Conservation (phyloP, 2,329 filamentous ascomycete genomes). For the Fusarium sp. region DNA sequence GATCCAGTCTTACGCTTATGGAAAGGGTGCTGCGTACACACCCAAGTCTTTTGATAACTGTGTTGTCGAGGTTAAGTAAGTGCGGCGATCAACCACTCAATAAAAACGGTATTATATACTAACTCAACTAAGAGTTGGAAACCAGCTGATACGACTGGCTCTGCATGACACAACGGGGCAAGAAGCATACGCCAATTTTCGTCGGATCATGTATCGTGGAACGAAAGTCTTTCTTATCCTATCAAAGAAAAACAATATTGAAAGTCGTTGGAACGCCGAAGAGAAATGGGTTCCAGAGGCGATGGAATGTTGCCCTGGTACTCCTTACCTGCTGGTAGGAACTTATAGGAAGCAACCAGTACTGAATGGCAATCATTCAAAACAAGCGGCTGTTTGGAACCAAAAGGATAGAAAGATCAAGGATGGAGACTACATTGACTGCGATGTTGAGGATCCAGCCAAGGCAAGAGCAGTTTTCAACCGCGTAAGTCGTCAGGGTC, state of each 20-base stretch:
- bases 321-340: background rate
- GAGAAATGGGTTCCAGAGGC: slow-evolving; percentile 11
- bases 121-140: background rate
- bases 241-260: background rate
- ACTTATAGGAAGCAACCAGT: slow-evolving; percentile 1
- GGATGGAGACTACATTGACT: background rate
- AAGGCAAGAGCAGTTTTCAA: background rate
- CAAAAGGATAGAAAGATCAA: background rate
- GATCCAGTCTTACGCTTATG: slow-evolving; percentile 8
- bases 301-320: background rate
- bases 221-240: slow-evolving; percentile 7
- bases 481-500: background rate
- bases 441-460: background rate
- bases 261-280: background rate
- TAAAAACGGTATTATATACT: background rate
- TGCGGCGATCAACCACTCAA: background rate
- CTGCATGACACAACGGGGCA: slow-evolving; percentile 6
- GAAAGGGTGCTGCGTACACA: background rate
- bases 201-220: background rate
- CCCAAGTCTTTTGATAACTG: slow-evolving; percentile 13
- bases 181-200: slow-evolving; percentile 1
- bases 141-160: background rate
- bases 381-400: background rate
- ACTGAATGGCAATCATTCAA: background rate
- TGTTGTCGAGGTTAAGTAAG: slow-evolving; percentile 16